Evolutionary conservation across 148 eudicot species (phyloP), one percentile per base, ranked within the genome.

Genomic region (Arbutus unedo): DNA sequence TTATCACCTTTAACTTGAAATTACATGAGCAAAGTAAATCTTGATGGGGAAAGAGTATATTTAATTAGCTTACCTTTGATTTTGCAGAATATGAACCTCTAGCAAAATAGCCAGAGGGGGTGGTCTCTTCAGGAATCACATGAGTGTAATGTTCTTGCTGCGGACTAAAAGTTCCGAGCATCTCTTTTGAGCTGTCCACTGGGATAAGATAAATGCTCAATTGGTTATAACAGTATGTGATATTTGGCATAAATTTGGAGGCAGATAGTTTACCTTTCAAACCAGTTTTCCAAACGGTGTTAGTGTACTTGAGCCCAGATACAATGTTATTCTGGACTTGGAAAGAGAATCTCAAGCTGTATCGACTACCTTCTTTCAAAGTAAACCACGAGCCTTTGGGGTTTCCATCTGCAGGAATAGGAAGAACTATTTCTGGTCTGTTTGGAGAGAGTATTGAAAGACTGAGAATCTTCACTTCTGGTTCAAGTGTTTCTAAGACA

Each of bases 91-190:
- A 92, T 62, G 90, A 84, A n/a, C 95, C 93, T 72, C 95, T 89
- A 6, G 91, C 93, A 79, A 92, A 92, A 70, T 81, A 88, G 51
- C 95, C 95, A 23, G 91, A 87, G 55, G 95, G 95, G 48, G 93
- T 88, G 56, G 88, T 89, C 38, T 92, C 95, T 83, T 92, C 93
- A 0, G 91, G 92, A 85, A 89, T 91, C 76, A 90, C 93, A 84
- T 90, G 91, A 8, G 89, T 87, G 78, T 90, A 92, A 73, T 91
- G 87, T 55, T 92, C 95, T 21, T 83, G 85, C 81, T 92, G 93
- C 4, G 95, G 95, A 85, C 93, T 89, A 86, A 90, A 92, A 48
- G 95, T 92, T 77, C 95, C 95, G 53, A 92, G 90, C 95, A 92
- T 92, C 76, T 90, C 88, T 79, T 89, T 92, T 62, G 89, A 72